Base-by-base conservation (phyloP, 345 rosid species). In the Cardamine resedifolia region DNA sequence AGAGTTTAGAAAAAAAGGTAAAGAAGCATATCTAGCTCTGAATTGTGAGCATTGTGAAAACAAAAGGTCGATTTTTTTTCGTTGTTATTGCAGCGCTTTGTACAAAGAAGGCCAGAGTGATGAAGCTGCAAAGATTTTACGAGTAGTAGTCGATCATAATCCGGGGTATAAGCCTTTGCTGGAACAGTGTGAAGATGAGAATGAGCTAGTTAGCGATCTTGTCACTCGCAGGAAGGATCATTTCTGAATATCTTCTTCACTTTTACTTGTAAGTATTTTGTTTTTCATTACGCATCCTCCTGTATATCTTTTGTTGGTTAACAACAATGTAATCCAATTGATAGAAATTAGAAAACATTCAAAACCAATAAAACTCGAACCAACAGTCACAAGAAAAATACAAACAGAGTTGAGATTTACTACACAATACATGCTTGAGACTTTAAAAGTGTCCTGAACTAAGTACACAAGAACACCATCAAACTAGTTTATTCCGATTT, bases 101-200 rank as follows among this genome's bases (percentile, higher is more conserved):
- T 70, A 61, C 61, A 79, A 76, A 5, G 81, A 73, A 53, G 96
- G 91, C 47, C 84, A 88, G 20, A 88, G 73, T 73, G 84, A 80
- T n/a, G 98, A 94, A 73, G 97, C 96, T 5, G 83, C 71, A 15
- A 82, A 85, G 77, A 78, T 84, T 71, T 55, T 88, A 73, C 83
- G 85, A 8, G 48, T 79, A 58, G 90, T 87, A 55, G 88, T 77
- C 10, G 90, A 91, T 47, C 86, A 85, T 71, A 68, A 91, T 79
- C 83, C 96, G 0, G 61, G 49, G 0, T 84, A 82, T 34, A 73
- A 78, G 10, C 74, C 80, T 36, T 59, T 85, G 10, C 59, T 94
- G 23, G 88, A 85, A 70, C 81, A 83, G 7, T 83, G 83, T 66
- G 91, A 91, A 79, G 89, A 80, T 7, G 84, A 79, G 12, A 61